Base-by-base conservation (phyloP, 768 basidiomycete species). In the Leccinum rimulosum region DNA sequence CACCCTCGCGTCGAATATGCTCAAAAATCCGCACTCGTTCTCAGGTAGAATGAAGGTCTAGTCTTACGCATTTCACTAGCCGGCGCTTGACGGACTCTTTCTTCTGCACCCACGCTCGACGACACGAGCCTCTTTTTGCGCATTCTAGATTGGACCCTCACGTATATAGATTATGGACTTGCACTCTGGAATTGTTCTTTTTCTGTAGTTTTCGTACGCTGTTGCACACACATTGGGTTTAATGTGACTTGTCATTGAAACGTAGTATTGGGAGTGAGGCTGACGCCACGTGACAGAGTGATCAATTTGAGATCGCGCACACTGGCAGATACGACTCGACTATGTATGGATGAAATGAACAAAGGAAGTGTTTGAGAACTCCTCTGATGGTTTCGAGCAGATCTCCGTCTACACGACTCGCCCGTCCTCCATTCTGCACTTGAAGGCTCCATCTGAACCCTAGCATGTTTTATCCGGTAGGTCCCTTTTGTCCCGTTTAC, bases 91-190 rank as follows among this genome's bases (percentile, higher is more conserved):
- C 50, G 31, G 57, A 59, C 52, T 52, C 43, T 57, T 54, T 45
- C 48, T 50, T 45, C 36, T 52, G 55, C 52, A 38, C 43, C 25
- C 19, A 19, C 59, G 59, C 33, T 35, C 55, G 35, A 65, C 7
- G 65, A 55, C 45, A 54, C 54, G 64, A 54, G 11, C 50, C 47
- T 40, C 53, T 48, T 57, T 52, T 61, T 59, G 53, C 33, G 57
- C 70, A 61, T 62, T 55, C 67, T 61, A 65, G 57, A 68, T 60
- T 57, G 60, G 59, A 68, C 61, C 31, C 49, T 57, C 55, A 64
- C 61, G 66, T 72, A 70, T 56, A 70, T 68, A 72, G 70, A 61
- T 61, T 68, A 65, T 61, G 70, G 70, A 71, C 70, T 58, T 22
- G 56, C 48, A 68, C 61, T 59, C 64, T 61, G 68, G 68, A 71